Evolutionary conservation across 1,284 basidiomycete species (phyloP).

Genomic region (Pholiota adiposa): DNA sequence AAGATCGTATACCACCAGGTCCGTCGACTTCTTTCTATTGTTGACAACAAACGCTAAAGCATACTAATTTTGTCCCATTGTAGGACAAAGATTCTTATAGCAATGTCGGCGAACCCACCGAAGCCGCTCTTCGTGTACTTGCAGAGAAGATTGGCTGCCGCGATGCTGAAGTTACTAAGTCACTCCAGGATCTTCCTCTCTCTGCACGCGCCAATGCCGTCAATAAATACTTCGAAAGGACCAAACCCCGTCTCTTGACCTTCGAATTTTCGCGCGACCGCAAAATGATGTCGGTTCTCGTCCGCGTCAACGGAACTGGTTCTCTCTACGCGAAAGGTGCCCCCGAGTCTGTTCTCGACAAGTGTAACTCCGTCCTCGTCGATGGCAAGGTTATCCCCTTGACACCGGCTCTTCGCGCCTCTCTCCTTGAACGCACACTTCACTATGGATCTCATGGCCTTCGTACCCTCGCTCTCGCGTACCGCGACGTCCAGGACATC

Average conservation of each 20-base stretch:
- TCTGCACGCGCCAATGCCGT: slow-evolving; percentile 79
- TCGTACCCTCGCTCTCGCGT: slow-evolving; percentile 91
- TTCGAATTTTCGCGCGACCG: slow-evolving; percentile 98
- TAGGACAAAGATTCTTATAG: slow-evolving; percentile 82
- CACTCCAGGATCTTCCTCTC: slow-evolving; percentile 62
- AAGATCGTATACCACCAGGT: slow-evolving; percentile 87
- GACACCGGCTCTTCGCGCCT: slow-evolving; percentile 60
- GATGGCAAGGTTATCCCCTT: slow-evolving; percentile 71
- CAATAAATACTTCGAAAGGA: slow-evolving; percentile 80
- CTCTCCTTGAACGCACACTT: slow-evolving; percentile 68
- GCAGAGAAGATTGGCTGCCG: slow-evolving; percentile 86
- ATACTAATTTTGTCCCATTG: slow-evolving; percentile 12
- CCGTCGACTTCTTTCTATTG: slow-evolving; percentile 31
- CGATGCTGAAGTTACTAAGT: slow-evolving; percentile 56
- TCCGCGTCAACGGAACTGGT: slow-evolving; percentile 61
- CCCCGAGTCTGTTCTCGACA: slow-evolving; percentile 92
- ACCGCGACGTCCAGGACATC: slow-evolving; percentile 78
- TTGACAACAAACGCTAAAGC: neutral
- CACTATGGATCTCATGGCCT: slow-evolving; percentile 85
- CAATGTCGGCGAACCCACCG: slow-evolving; percentile 96
- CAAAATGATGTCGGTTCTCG: slow-evolving; percentile 98
- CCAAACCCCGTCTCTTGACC: slow-evolving; percentile 82
- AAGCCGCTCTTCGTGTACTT: slow-evolving; percentile 92
- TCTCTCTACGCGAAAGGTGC: slow-evolving; percentile 94
- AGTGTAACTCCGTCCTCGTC: slow-evolving; percentile 79